Percentiles rank a stretch among this genome's conserved stretches.
Conservation (phyloP, 129 eudicot genomes). For the Centella asiatica region DNA sequence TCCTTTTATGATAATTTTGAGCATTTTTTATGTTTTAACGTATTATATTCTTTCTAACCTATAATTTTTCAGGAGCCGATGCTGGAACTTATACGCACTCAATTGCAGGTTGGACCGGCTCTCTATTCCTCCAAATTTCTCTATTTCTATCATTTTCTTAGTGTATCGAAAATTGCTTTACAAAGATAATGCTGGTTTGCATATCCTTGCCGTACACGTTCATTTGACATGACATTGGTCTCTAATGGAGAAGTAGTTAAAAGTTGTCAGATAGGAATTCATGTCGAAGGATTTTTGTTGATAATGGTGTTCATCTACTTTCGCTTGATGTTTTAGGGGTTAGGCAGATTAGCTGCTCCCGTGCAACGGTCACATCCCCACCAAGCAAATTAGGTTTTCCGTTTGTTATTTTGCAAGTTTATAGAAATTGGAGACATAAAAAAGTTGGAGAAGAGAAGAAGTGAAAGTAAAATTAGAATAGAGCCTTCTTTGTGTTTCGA, state of each 20-base stretch:
- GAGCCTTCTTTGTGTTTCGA: no score
- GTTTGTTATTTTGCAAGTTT: no score
- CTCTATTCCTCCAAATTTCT: background rate
- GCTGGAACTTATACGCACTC: slow-evolving; percentile 52
- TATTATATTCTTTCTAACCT: slow-evolving; percentile 1
- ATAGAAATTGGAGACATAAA: no score
- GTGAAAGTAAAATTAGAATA: no score
- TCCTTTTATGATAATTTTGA: background rate
- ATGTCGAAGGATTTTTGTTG: no score
- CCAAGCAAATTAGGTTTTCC: no score
- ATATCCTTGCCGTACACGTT: background rate
- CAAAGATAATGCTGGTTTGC: background rate
- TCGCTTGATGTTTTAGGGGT: no score
- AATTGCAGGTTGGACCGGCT: slow-evolving; percentile 48
- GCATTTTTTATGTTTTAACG: background rate
- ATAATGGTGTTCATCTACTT: no score
- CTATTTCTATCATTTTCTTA: background rate
- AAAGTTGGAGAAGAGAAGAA: no score
- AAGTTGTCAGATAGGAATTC: background rate
- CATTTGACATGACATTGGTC: background rate
- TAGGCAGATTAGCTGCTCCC: no score
- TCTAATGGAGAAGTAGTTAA: background rate
- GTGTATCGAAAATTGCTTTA: no score
- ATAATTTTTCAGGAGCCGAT: slow-evolving; percentile 57
- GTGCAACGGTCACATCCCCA: no score